phyloP scores from a whole-genome alignment of 805 yeast genomes.

The Tetrapisispora arboricola region DNA sequence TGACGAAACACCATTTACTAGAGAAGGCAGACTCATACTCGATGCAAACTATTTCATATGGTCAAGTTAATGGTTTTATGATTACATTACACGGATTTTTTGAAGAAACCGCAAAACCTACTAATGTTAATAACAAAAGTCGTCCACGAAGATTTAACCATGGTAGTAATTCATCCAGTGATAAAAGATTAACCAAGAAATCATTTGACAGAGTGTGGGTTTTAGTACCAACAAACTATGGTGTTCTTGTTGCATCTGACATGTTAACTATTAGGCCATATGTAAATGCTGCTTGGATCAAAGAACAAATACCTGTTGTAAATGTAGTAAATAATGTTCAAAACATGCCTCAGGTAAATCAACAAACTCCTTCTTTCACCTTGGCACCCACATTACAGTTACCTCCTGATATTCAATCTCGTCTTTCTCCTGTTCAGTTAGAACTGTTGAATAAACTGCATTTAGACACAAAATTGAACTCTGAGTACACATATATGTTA shows the following conservation, averaged over 20 bases:
- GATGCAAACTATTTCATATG: slow-evolving; percentile 65
- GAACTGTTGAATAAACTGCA: slow-evolving; percentile 55
- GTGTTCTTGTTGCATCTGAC: slow-evolving; percentile 78
- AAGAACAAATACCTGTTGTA: slow-evolving; percentile 4
- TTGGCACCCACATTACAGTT: slow-evolving; percentile 32
- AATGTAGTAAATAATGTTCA: slow-evolving; percentile 2
- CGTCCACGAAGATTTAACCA: slow-evolving; percentile 22
- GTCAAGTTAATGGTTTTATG: slow-evolving; percentile 66
- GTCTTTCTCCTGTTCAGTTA: slow-evolving; percentile 46
- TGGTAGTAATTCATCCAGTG: slow-evolving; percentile 22
- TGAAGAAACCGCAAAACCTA: slow-evolving; percentile 56
- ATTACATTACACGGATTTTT: slow-evolving; percentile 78
- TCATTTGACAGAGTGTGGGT: slow-evolving; percentile 81
- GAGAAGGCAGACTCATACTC: slow-evolving; percentile 57
- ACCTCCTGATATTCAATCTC: slow-evolving; percentile 45
- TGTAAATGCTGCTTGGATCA: slow-evolving; percentile 50
- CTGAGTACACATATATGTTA: slow-evolving; percentile 73
- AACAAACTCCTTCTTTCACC: not conserved
- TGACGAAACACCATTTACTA: slow-evolving; percentile 59
- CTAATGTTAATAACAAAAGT: slow-evolving; percentile 1
- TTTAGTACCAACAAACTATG: slow-evolving; percentile 58
- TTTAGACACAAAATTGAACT: slow-evolving; percentile 61
- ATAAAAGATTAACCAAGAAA: slow-evolving; percentile 42
- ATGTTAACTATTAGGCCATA: slow-evolving; percentile 56
- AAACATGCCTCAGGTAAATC: not conserved